These are phyloP conservation scores for Tolypocladium inflatum DNA, from an alignment of 2,329 filamentous ascomycete species.

Conservation along the genomic window DNA sequence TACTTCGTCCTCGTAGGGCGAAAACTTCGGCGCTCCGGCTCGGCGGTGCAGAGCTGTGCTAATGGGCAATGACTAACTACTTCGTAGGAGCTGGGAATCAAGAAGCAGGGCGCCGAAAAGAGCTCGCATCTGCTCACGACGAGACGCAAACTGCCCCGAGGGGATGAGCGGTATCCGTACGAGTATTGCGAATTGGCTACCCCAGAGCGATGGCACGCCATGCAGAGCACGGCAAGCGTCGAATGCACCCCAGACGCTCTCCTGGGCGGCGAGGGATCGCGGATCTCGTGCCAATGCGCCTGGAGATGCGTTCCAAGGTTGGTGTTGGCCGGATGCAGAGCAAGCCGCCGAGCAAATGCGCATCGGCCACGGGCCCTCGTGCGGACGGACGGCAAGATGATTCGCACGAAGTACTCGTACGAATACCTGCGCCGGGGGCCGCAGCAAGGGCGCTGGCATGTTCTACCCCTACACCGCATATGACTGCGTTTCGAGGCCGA, in stretches of 20 bases:
- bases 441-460: background rate
- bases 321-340: background rate
- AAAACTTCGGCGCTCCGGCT: background rate
- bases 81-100: too few relatives aligned
- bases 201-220: background rate
- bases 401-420: background rate
- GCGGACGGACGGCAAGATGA: background rate
- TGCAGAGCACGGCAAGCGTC: background rate
- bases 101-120: background rate
- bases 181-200: background rate
- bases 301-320: background rate
- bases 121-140: too few relatives aligned
- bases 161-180: too few relatives aligned
- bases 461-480: background rate
- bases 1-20: too few relatives aligned
- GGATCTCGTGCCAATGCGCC: background rate
- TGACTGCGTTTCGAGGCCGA: too few relatives aligned
- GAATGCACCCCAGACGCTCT: background rate
- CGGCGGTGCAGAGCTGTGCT: background rate
- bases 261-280: too few relatives aligned
- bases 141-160: too few relatives aligned
- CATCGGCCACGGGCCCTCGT: background rate
- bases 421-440: background rate
- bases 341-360: background rate
- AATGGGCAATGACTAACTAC: background rate